Percentiles rank a stretch among this genome's conserved stretches.
These are phyloP conservation scores for Lagenidium giganteum DNA, from an alignment of 352 stramenopile genomes.

Conservation along the genomic window DNA sequence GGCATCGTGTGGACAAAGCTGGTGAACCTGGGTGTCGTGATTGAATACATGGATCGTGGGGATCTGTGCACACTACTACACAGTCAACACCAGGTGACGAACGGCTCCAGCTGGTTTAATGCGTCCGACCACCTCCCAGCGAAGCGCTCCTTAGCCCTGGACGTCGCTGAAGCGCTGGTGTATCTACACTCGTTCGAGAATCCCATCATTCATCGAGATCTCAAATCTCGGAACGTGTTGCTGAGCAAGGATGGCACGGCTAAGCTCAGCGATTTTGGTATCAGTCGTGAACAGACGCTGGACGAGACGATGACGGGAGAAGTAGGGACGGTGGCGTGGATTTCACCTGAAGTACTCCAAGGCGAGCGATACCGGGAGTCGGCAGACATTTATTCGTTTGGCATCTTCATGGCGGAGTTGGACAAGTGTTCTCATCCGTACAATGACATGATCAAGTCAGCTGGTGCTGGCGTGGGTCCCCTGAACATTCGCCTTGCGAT, in stretches of 20 bases:
- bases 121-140: neutral
- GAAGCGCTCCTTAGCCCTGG: neutral
- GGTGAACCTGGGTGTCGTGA: constrained; percentile 23
- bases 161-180: neutral
- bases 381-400: constrained; percentile 27
- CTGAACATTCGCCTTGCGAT: constrained; percentile 14
- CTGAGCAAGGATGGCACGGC: neutral
- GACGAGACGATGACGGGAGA: constrained; percentile 21
- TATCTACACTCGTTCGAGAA: constrained; percentile 1
- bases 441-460: neutral
- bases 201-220: constrained; percentile 1
- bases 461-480: neutral
- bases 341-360: constrained; percentile 22
- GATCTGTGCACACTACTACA: constrained; percentile 7
- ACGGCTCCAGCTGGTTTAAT: constrained; percentile 2
- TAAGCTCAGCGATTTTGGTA: constrained; percentile 23
- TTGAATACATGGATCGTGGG: constrained; percentile 26
- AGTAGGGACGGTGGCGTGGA: constrained; percentile 23
- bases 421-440: constrained; percentile 11
- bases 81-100: neutral
- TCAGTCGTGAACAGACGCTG: constrained; percentile 7
- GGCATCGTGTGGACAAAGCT: constrained; percentile 28
- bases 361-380: constrained; percentile 17
- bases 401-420: constrained; percentile 19
- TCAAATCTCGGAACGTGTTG: neutral